A percentile compares a stretch with the other conserved stretches of the same genome.
These are phyloP conservation scores for Boletus barrowsii DNA, from an alignment of 768 basidiomycete species.

Conservation along the genomic window DNA sequence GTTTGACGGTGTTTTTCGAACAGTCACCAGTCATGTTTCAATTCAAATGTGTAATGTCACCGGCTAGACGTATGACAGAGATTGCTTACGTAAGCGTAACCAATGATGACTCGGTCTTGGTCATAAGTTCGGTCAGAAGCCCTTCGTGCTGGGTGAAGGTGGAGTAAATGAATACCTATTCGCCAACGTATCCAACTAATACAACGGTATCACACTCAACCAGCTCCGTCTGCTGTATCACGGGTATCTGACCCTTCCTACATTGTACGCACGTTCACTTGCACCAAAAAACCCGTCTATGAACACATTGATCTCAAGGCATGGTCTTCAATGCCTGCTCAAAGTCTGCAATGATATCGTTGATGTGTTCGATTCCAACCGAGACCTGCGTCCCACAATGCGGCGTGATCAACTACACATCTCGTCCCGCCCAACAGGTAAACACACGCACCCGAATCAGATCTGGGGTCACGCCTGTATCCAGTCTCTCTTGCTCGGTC, in stretches of 20 bases:
- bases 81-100: no score
- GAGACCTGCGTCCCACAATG: conserved; percentile 30
- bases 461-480: conserved; percentile 52
- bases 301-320: conserved; percentile 1
- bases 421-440: background rate
- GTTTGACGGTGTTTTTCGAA: background rate
- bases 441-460: conserved; percentile 47
- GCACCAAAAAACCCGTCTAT: background rate
- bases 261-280: background rate
- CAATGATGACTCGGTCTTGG: no score
- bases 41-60: no score
- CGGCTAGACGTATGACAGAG: no score
- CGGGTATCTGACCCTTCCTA: background rate
- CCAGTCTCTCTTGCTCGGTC: conserved; percentile 43
- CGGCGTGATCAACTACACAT: background rate
- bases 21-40: background rate
- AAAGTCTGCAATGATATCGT: conserved; percentile 49
- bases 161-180: no score
- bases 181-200: no score
- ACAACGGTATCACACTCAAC: background rate
- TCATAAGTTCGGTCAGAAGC: no score
- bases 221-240: background rate
- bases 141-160: no score
- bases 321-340: conserved; percentile 35
- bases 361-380: conserved; percentile 43